These are phyloP conservation scores for Aspergillus funiculosus DNA, from an alignment of 495 filamentous ascomycete genomes.

Conservation along the genomic window DNA sequence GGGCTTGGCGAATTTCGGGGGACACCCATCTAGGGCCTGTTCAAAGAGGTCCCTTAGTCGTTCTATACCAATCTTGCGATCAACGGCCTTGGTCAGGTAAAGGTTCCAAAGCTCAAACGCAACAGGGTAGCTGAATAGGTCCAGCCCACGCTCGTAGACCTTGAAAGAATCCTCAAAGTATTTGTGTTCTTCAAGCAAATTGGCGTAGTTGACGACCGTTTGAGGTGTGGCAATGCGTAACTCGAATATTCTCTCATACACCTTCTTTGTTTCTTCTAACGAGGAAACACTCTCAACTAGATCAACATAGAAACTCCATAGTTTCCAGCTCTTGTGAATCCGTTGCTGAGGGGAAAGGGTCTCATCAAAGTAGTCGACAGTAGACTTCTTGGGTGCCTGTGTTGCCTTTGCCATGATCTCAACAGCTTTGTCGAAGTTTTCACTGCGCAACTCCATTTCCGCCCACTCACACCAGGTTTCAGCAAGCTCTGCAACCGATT, in stretches of 20 bases:
- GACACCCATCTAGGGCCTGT: slow-evolving; percentile 90
- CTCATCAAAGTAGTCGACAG: slow-evolving; percentile 97
- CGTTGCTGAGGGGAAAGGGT: slow-evolving; percentile 88
- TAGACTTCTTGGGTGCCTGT: slow-evolving; percentile 89
- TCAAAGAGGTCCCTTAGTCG: slow-evolving; percentile 93
- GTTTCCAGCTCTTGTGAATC: slow-evolving; percentile 98
- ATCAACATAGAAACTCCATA: slow-evolving; percentile 99
- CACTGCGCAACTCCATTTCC: slow-evolving; percentile 90
- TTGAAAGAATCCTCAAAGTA: slow-evolving; percentile 99
- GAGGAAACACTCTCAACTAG: slow-evolving; percentile 91
- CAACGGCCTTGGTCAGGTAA: slow-evolving; percentile 94
- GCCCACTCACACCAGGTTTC: slow-evolving; percentile 99
- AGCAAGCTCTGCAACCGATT: slow-evolving; percentile 87
- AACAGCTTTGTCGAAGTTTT: slow-evolving; percentile 93
- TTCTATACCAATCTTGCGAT: slow-evolving; percentile 92
- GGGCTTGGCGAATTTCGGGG: slow-evolving; percentile 91
- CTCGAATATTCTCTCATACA: slow-evolving; percentile 98
- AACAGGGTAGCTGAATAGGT: slow-evolving; percentile 95
- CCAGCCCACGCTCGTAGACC: slow-evolving; percentile 90
- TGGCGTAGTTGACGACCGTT: slow-evolving; percentile 98
- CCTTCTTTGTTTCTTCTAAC: slow-evolving; percentile 84
- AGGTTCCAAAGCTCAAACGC: slow-evolving; percentile 99
- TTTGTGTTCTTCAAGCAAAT: slow-evolving; percentile 87
- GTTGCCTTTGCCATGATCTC: slow-evolving; percentile 96
- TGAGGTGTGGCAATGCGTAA: slow-evolving; percentile 96